Conservation (phyloP, 2,329 filamentous ascomycete species). For the Pseudogymnoascus sp. region DNA sequence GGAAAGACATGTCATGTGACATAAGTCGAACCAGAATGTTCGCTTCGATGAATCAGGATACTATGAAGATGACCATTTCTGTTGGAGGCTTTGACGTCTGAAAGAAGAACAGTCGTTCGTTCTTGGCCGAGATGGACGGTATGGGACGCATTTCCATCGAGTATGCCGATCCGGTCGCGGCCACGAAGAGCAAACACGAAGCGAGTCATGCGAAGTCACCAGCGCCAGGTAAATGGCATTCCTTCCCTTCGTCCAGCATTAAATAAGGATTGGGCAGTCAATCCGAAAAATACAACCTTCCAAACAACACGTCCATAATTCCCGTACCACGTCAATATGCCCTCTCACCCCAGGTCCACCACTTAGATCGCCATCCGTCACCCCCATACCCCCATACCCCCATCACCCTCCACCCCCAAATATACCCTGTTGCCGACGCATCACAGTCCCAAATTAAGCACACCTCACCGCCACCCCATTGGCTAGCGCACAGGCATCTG, state of each 20-base stretch:
- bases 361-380: neutral
- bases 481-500: neutral
- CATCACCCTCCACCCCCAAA: neutral
- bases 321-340: conserved; percentile 4
- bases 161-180: neutral
- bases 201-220: neutral
- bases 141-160: neutral
- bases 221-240: neutral
- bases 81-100: neutral
- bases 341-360: neutral
- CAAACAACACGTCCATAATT: neutral
- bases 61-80: neutral
- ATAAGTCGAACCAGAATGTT: neutral
- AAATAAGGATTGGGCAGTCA: neutral
- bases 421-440: neutral
- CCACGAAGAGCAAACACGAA: neutral
- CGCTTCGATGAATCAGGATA: neutral
- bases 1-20: neutral
- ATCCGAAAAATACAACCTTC: conserved; percentile 4
- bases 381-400: neutral
- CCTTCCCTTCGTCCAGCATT: neutral
- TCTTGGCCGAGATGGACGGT: neutral
- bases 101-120: neutral
- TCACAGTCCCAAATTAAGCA: conserved; percentile 6
- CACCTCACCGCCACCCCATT: conserved; percentile 3